Base-by-base conservation (phyloP, 371 early-diverging fungal species). In the Mortierella sp. region DNA sequence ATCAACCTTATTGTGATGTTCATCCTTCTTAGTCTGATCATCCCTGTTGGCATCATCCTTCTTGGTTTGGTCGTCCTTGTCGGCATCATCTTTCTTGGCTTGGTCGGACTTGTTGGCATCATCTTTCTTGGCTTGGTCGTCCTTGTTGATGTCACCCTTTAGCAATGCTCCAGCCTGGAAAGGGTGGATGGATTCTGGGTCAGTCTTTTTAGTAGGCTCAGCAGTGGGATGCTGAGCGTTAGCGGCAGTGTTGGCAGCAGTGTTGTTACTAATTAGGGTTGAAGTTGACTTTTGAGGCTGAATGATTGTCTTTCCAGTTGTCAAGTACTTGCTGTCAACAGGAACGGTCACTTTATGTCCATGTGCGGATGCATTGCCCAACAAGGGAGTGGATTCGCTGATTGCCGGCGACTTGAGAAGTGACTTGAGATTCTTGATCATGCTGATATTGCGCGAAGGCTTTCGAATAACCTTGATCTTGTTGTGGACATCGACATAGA, bases 401-500 rank as follows among this genome's bases (percentile, higher is more conserved):
- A 66, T 64, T 17, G 70, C 1, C 1, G 79, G 79, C 19, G 79
- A 79, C 28, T 31, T 61, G 13, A 79, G 54, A n/a, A 79, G 13
- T 13, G 58, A 63, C 67, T 79, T 79, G 26, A 73, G 47, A 47
- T 64, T 79, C 64, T 73, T 69, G 64, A 79, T 70, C 70, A 79
- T 73, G 56, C 35, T 73, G 29, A 43, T 57, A 29, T 69, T 79
- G 49, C 64, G 66, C 22, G 61, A 32, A 15, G 73, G 76, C 45
- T 69, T 75, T 23, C 83, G 71, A 58, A 79, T 70, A 6, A 78
- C 83, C 19, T 75, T 75, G 57, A 79, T 78, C 61, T 76, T 76
- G 65, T 70, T 83, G 70, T 72, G 79, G n/a, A 85, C 89, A 83
- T 97, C 97, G n/a, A 97, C 89, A 83, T 95, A 97, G 35, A 93